Base-by-base conservation (phyloP, 192 early-diverging fungal genomes). In the Kickxella alabastrina region DNA sequence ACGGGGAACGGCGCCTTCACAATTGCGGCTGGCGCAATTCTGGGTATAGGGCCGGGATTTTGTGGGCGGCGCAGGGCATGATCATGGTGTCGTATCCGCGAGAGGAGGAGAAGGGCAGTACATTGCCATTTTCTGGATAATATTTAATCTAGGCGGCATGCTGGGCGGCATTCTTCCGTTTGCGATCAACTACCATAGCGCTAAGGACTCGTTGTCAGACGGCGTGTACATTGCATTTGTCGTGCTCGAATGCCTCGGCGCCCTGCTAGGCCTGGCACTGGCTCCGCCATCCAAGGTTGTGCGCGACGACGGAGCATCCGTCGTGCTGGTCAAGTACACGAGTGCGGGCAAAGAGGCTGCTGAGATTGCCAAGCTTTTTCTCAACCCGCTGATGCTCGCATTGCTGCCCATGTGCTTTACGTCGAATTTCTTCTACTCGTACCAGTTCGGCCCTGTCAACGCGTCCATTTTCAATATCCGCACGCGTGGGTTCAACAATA, bases 71-170 rank as follows among this genome's bases (percentile, higher is more conserved):
- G 21, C 82, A 85, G 54, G 79, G 85, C 31, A 79, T 81, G 54
- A 84, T 90, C 52, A 85, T 87, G 81, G 75, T 87, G 67, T 80
- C 88, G 34, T 88, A 91, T 60, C 87, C 88, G n/a, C 58, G 57
- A 23, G 87, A 89, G 58, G 45, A 75, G 19, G 73, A 83, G 38
- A 87, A 87, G 72, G 87, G 88, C 25, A 81, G 47, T 85, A 68
- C 68, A 86, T 91, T 45, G 80, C 80, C 43, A 81, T 83, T 42
- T 91, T 91, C 80, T 91, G 88, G 88, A 79, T 79, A 49, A 82
- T 89, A 27, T 91, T 88, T 78, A 85, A 85, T 69, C 59, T 80
- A 48, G 88, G 88, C 47, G 88, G 81, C 36, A 79, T 84, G 39
- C 48, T 90, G 19, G 88, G 88, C 62, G 78, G 79, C 49, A 68